Base-by-base conservation (phyloP, 768 basidiomycete species). In the Trametes meyenii region DNA sequence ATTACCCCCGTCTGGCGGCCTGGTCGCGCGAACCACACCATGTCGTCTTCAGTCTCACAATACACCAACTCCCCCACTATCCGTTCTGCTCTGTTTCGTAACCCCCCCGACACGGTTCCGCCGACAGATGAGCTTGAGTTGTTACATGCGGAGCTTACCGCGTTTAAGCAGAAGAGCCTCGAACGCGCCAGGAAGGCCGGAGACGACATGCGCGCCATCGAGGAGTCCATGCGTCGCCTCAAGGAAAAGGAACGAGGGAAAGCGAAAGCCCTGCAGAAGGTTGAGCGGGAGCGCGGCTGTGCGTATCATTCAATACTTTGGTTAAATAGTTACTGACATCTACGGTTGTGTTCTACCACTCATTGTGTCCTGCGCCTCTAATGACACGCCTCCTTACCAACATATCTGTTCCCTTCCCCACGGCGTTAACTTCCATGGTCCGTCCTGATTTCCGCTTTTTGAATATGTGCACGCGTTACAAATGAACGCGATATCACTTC, bases 191-290 rank as follows among this genome's bases (percentile, higher is more conserved):
- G 82, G 78, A 92, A 90, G 77, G 92, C 90, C 0, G 83, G 82
- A 35, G 85, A 88, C 69, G 91, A 93, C 78, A 76, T 90, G 66
- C 83, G 80, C 71, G 80, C 83, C 55, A 85, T 93, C 67, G 85
- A 89, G 64, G 90, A 89, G 74, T 88, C 87, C 50, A 86, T 90
- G 83, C 83, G 84, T 55, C 82, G 84, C 61, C 81, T 91, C 76
- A 89, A 84, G 76, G 90, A 91, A 76, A 86, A 83, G 73, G 88
- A 85, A 73, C 83, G 78, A 75, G 88, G 88, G 0, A 92, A 91
- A 72, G 84, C 82, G 0, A 92, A 90, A 72, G 84, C 82, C 53
- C 71, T 85, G 45, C 89, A 89, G 58, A 90, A 83, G 75, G 78
- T 86, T 62, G 89, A 88, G 76, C 81, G 85, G 52, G 90, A 91